Percentiles rank a stretch among this genome's conserved stretches.
These are phyloP conservation scores for Lycium ferocissimum DNA, from an alignment of 257 asterid species.

Conservation along the genomic window DNA sequence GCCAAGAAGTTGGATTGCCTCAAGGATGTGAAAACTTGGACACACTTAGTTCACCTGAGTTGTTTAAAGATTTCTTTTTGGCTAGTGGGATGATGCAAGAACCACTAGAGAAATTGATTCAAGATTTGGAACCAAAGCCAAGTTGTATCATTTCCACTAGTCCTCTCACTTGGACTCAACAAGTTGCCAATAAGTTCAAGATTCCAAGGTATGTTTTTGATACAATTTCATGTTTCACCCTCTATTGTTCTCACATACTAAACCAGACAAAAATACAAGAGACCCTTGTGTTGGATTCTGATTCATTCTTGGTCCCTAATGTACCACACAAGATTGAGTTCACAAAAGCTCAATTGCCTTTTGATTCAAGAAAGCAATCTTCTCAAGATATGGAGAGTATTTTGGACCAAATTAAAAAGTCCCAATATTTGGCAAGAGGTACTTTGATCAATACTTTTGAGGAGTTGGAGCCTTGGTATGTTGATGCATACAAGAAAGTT, in stretches of 20 bases:
- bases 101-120: no score
- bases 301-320: slow-evolving; percentile 41
- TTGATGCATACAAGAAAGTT: slow-evolving; percentile 36
- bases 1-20: no score
- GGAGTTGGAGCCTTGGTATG: slow-evolving; percentile 62
- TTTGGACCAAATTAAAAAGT: slow-evolving; percentile 35
- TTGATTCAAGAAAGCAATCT: not conserved
- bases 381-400: slow-evolving; percentile 23
- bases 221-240: no score
- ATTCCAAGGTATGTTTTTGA: no score
- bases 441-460: slow-evolving; percentile 53
- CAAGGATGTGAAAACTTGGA: no score
- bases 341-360: slow-evolving; percentile 38
- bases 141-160: no score
- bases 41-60: no score
- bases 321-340: slow-evolving; percentile 56
- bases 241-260: slow-evolving; percentile 38
- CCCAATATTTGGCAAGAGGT: slow-evolving; percentile 39
- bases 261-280: slow-evolving; percentile 19
- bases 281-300: slow-evolving; percentile 32
- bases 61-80: no score
- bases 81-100: no score
- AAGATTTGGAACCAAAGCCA: no score
- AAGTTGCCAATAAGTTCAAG: no score
- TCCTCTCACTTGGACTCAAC: no score